Conservation (phyloP, 495 filamentous ascomycete genomes). For the Penicillium bovifimosum region DNA sequence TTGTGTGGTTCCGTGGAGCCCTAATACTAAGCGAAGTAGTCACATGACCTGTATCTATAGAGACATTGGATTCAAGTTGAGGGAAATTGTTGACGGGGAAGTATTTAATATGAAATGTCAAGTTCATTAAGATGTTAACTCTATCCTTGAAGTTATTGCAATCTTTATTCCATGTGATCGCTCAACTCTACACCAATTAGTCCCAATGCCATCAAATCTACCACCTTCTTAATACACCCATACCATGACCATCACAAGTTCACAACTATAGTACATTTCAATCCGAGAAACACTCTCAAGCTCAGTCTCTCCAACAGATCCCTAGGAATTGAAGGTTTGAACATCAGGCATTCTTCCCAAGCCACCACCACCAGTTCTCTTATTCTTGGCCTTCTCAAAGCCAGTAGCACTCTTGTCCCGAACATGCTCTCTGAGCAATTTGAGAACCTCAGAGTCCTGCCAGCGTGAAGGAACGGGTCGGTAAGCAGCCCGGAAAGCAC, state of each 20-base stretch:
- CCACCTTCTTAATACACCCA: not conserved
- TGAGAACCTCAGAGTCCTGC: slow-evolving; percentile 73
- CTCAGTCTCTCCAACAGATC: not conserved
- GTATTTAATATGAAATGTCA: not conserved
- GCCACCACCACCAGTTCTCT: slow-evolving; percentile 42
- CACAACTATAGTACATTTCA: slow-evolving; percentile 13
- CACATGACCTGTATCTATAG: slow-evolving; percentile 15
- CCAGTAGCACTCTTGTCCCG: slow-evolving; percentile 49
- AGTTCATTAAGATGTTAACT: not conserved
- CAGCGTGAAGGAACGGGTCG: slow-evolving; percentile 81
- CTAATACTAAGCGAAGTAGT: slow-evolving; percentile 37
- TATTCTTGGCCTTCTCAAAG: slow-evolving; percentile 45
- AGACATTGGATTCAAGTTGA: not conserved
- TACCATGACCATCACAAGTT: slow-evolving; percentile 3
- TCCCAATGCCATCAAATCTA: not conserved
- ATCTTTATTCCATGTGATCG: not conserved
- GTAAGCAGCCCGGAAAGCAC: slow-evolving; percentile 90
- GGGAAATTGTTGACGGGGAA: not conserved
- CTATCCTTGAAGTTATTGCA: not conserved
- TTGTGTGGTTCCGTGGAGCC: slow-evolving; percentile 36
- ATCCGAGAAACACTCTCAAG: not conserved
- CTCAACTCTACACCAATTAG: not conserved
- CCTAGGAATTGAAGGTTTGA: slow-evolving; percentile 41
- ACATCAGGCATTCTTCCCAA: slow-evolving; percentile 50
- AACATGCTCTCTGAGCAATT: slow-evolving; percentile 75